phyloP scores from a whole-genome alignment of 352 stramenopile species.

The Phytophthora litchii region DNA sequence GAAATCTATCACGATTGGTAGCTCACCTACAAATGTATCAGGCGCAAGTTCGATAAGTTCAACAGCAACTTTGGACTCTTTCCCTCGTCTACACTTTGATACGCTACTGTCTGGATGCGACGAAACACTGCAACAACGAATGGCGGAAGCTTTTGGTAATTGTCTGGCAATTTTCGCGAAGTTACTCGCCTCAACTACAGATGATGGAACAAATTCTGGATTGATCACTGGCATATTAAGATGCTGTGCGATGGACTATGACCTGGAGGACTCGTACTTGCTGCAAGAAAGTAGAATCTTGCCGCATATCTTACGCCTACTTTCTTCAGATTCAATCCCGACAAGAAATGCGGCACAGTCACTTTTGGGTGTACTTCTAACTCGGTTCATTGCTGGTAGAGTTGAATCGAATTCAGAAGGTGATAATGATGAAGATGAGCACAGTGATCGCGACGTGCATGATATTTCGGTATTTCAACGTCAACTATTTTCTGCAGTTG shows the following conservation, averaged over 20 bases:
- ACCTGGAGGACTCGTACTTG: constrained; percentile 77
- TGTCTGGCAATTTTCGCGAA: constrained; percentile 47
- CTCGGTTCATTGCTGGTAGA: constrained; percentile 60
- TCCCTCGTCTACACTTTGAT: constrained; percentile 62
- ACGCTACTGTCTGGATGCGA: constrained; percentile 60
- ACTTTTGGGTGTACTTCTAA: constrained; percentile 61
- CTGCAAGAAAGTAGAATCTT: constrained; percentile 70
- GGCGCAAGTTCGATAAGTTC: constrained; percentile 6
- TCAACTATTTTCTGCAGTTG: constrained; percentile 69
- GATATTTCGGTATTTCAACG: constrained; percentile 66
- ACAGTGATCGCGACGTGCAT: constrained; percentile 21
- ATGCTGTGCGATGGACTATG: constrained; percentile 68
- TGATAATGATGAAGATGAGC: constrained; percentile 8
- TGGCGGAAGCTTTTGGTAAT: constrained; percentile 56
- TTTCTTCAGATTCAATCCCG: constrained; percentile 47
- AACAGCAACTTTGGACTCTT: constrained; percentile 12
- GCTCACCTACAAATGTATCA: constrained; percentile 34
- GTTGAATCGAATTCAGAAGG: constrained; percentile 19
- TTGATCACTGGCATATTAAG: constrained; percentile 60
- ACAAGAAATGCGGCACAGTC: constrained; percentile 64
- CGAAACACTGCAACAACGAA: constrained; percentile 41
- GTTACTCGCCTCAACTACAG: constrained; percentile 27
- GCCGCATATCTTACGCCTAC: constrained; percentile 53
- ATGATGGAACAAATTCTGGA: constrained; percentile 29
- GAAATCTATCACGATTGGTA: constrained; percentile 42